phyloP scores from a whole-genome alignment of 2,329 filamentous ascomycete species.

The Zasmidium angulare region DNA sequence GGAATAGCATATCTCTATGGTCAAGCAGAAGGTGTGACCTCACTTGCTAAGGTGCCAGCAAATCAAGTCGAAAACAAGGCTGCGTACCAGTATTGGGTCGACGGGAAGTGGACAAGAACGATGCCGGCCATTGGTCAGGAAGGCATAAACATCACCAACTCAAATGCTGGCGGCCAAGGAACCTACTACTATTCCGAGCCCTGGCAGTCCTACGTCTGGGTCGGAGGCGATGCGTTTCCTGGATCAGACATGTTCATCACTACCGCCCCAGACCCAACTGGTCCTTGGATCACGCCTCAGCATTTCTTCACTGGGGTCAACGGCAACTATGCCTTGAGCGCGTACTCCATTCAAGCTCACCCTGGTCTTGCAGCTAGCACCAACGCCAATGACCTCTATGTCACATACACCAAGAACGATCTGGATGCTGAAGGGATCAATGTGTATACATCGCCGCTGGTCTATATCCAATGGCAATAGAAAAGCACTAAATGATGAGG shows the following conservation, averaged over 20 bases:
- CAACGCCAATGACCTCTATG: constrained; percentile 3
- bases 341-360: constrained; percentile 10
- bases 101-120: constrained; percentile 4
- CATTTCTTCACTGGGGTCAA: constrained; percentile 6
- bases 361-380: constrained; percentile 2
- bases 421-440: background rate
- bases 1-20: constrained; percentile 12
- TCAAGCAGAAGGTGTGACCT: constrained; percentile 4
- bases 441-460: constrained; percentile 1
- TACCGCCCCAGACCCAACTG: constrained; percentile 25
- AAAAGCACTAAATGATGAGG: background rate
- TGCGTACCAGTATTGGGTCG: constrained; percentile 7
- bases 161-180: constrained; percentile 23
- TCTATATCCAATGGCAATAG: constrained; percentile 2
- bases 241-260: constrained; percentile 20
- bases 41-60: constrained; percentile 7
- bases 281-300: constrained; percentile 22
- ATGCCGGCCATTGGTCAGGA: constrained; percentile 1
- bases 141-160: constrained; percentile 18
- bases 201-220: constrained; percentile 27
- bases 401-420: constrained; percentile 13
- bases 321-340: constrained; percentile 4
- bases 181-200: constrained; percentile 24
- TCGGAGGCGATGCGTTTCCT: constrained; percentile 14
- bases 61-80: constrained; percentile 6